Percentiles rank a stretch among this genome's conserved stretches.
Conservation (phyloP, 2,329 filamentous ascomycete genomes). For the Pseudogymnoascus sp. region DNA sequence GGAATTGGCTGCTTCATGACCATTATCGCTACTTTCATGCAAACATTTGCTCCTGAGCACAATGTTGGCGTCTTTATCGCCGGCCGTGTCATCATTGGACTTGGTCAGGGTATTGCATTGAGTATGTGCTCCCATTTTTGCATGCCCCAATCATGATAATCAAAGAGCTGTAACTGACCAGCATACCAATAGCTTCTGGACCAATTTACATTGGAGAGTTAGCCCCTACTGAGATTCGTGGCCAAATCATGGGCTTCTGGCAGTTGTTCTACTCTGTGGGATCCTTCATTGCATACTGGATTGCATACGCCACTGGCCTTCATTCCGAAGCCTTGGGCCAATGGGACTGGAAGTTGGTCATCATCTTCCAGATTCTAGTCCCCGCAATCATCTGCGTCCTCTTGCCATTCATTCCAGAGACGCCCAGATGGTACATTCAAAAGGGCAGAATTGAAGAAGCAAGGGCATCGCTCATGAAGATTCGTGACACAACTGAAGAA, state of each 20-base stretch:
- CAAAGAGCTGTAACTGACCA: constrained; percentile 11
- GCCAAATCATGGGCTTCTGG: constrained; percentile 62
- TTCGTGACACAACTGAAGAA: constrained; percentile 55
- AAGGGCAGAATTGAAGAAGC: constrained; percentile 51
- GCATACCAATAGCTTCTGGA: constrained; percentile 42
- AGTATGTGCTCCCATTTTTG: constrained; percentile 31
- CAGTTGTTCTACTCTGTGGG: constrained; percentile 60
- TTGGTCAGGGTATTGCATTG: constrained; percentile 60
- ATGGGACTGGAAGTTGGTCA: constrained; percentile 66
- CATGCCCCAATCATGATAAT: background rate
- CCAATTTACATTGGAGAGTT: constrained; percentile 65
- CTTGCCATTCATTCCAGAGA: constrained; percentile 58
- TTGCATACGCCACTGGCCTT: constrained; percentile 54
- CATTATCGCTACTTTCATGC: constrained; percentile 60
- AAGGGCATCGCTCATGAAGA: constrained; percentile 44
- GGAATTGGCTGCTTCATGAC: constrained; percentile 53
- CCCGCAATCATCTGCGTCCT: constrained; percentile 52
- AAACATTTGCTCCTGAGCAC: constrained; percentile 52
- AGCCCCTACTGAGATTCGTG: constrained; percentile 53
- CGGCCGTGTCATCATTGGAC: constrained; percentile 58
- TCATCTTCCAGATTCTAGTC: constrained; percentile 63
- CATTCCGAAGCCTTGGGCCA: constrained; percentile 49
- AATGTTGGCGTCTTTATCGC: constrained; percentile 59
- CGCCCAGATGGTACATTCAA: constrained; percentile 62
- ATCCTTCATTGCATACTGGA: constrained; percentile 56